Conservation (phyloP, 257 asterid species). For the Parsonsia alboflavescens region DNA sequence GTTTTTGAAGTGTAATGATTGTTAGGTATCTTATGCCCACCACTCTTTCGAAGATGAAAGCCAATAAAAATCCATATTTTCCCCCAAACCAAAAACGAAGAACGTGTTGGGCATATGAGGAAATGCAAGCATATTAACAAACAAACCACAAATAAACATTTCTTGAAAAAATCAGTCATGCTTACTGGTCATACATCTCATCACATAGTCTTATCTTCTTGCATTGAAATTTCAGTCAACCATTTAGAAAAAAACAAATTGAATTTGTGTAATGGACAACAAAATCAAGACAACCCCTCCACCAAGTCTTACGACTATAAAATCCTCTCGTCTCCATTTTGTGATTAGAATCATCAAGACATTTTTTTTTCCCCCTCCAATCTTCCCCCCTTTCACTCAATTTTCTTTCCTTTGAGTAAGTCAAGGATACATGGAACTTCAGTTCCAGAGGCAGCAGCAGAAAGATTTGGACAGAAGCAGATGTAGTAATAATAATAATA, state of each 20-base stretch:
- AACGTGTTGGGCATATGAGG: conserved; percentile 47
- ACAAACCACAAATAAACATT: conserved; percentile 24
- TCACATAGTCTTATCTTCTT: conserved; percentile 14
- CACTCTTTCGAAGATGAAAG: conserved; percentile 7
- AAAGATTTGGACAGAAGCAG: conserved; percentile 26
- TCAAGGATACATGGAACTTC: conserved; percentile 37
- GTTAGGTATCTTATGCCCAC: conserved; percentile 9
- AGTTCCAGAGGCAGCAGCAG: conserved; percentile 29
- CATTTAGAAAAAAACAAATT: conserved; percentile 13
- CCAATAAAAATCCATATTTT: conserved; percentile 24
- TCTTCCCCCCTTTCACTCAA: conserved; percentile 3
- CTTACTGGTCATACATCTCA: conserved; percentile 38
- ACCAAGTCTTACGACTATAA: conserved; percentile 27
- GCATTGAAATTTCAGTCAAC: conserved; percentile 57
- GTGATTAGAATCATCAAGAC: conserved; percentile 12
- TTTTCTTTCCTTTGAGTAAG: neutral
- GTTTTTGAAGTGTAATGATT: conserved; percentile 9
- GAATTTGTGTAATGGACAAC: conserved; percentile 27
- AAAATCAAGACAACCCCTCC: conserved; percentile 32
- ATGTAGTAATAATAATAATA: conserved; percentile 22
- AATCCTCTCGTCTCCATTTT: conserved; percentile 29
- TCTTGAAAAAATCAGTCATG: conserved; percentile 27
- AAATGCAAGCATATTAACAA: conserved; percentile 25
- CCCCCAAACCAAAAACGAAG: conserved; percentile 24
- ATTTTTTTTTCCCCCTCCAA: neutral